These are phyloP conservation scores for Podaxis sp. DNA, from an alignment of 768 basidiomycete species.

Conservation along the genomic window DNA sequence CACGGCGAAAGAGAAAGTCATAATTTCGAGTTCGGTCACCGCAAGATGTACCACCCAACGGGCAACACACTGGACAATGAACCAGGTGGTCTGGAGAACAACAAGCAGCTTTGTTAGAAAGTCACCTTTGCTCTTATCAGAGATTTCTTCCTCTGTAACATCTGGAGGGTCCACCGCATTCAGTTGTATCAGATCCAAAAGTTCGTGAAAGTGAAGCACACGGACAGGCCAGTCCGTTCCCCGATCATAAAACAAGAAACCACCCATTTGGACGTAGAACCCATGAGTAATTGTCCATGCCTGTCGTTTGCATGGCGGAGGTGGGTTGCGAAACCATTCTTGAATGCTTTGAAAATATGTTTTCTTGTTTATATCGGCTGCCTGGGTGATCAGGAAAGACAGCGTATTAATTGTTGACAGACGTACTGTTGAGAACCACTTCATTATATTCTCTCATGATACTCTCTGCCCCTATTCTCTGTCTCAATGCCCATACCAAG, in stretches of 20 bases:
- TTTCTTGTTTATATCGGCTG: too few species aligned
- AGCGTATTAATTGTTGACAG: neutral
- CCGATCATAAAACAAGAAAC: neutral
- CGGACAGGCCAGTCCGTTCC: neutral
- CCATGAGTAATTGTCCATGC: slow-evolving; percentile 7
- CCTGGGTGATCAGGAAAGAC: too few species aligned
- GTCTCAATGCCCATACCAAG: slow-evolving; percentile 9
- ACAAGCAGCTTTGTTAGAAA: slow-evolving; percentile 1
- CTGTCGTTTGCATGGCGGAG: neutral
- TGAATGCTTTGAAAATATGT: neutral
- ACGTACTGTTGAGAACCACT: neutral
- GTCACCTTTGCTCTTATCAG: slow-evolving; percentile 11
- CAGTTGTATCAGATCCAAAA: neutral
- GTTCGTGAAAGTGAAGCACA: neutral
- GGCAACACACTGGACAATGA: slow-evolving; percentile 5
- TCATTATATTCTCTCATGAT: neutral
- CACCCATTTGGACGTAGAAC: slow-evolving; percentile 6
- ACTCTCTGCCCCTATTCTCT: neutral
- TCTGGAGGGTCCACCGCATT: neutral
- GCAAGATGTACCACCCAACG: neutral
- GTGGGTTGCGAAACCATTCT: neutral
- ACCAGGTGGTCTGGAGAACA: slow-evolving; percentile 6
- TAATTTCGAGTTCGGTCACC: slow-evolving; percentile 7
- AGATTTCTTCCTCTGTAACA: neutral
- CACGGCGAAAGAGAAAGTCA: slow-evolving; percentile 9